Evolutionary conservation across 345 rosid species (phyloP), one percentile per base, ranked within the genome.

Genomic region (Rhizophora mangle): DNA sequence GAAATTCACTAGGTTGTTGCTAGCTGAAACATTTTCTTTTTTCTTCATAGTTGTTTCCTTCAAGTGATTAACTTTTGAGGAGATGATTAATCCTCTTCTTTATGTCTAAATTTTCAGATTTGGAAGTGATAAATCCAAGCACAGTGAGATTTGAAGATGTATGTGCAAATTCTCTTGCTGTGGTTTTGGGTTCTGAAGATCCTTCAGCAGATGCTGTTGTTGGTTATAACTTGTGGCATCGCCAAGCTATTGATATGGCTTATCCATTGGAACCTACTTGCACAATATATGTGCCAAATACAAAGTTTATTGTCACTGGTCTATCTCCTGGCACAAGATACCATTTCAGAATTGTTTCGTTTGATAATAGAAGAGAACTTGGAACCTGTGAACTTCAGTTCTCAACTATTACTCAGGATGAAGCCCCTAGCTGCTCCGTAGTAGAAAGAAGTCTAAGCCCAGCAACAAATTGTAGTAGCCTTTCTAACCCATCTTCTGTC

Each of bases 361-460:
- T 78, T 64, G 79, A 82, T 27, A 89, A 86, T 56, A 72, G 64
- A 24, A 78, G 73, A 70, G 90, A 88, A 76, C 59, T 81, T 27
- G 81, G 82, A 5, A 75, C 60, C 7, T 83, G 77, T 76, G 96
- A 88, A 81, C 82, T 85, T 80, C 76, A 68, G 34, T 74, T 80
- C 62, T 60, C 85, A 62, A 87, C 91, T 46, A 62, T 53, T 72
- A 30, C 67, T 43, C 78, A 75, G 71, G 87, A 80, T 59, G 85
- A 79, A 76, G 81, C 78, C 67, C 74, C 74, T 0, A 85, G 85
- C 71, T 76, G 80, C 72, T 70, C 72, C 0, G 68, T 68, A 18
- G 80, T 76, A 4, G 98, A 88, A 83, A 86, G 96, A 86, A 88
- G 97, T 59, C 97, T 88, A 72, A 94, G 97, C 79, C 97, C 97